Evolutionary conservation across 2,329 filamentous ascomycete species (phyloP).

Genomic region (Pseudogymnoascus sp.): DNA sequence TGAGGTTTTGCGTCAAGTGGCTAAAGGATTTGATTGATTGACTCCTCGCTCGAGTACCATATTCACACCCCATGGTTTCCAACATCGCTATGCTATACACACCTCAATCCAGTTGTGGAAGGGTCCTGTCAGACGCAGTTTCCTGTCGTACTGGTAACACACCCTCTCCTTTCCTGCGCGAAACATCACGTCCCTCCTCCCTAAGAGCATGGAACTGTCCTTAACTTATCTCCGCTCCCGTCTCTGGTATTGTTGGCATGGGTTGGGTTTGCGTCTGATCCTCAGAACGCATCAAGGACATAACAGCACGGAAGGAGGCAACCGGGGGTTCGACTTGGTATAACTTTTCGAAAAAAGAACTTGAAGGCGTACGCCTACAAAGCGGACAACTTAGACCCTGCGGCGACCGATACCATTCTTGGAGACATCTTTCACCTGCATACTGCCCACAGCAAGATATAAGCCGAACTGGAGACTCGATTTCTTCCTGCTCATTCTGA

Average conservation of each 20-base stretch:
- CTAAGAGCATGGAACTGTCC: not conserved
- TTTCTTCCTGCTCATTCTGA: slow-evolving; percentile 7
- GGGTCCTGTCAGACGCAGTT: not conserved
- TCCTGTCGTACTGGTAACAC: not conserved
- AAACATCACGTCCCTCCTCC: slow-evolving; percentile 3
- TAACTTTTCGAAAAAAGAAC: slow-evolving; percentile 13
- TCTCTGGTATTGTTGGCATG: not conserved
- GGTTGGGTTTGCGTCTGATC: not conserved
- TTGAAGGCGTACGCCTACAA: slow-evolving; percentile 15
- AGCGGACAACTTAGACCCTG: slow-evolving; percentile 13
- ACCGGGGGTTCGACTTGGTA: not conserved
- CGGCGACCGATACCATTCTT: slow-evolving; percentile 12
- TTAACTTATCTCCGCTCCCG: not conserved
- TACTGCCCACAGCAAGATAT: slow-evolving; percentile 19
- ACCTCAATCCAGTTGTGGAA: not conserved
- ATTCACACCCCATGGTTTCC: not conserved
- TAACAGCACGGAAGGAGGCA: not conserved
- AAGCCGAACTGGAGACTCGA: slow-evolving; percentile 15
- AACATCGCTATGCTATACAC: not conserved
- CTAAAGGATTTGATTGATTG: not conserved
- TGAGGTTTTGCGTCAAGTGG: not conserved
- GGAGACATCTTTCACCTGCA: slow-evolving; percentile 17
- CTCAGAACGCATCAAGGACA: not conserved
- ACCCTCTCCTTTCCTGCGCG: not conserved
- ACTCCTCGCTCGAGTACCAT: not conserved